Evolutionary conservation across 257 asterid species (phyloP).

Genomic region (Nicotiana knightiana): DNA sequence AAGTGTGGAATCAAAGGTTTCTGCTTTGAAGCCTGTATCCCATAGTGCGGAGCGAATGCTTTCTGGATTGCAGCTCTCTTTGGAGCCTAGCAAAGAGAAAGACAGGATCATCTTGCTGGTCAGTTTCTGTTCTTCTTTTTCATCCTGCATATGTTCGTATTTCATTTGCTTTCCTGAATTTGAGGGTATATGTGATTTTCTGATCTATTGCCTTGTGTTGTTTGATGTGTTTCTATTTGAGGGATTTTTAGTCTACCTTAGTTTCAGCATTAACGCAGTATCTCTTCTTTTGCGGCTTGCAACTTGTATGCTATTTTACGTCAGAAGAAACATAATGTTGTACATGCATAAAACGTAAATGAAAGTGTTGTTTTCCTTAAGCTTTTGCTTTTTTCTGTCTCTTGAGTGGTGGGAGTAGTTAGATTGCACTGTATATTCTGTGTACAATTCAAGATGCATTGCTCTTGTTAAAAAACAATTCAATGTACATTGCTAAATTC

Average conservation of each 20-base stretch:
- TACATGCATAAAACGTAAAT: neutral
- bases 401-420: neutral
- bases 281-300: neutral
- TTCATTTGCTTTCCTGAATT: neutral
- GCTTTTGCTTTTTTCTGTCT: neutral
- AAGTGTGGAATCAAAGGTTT: constrained; percentile 17
- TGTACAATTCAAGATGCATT: neutral
- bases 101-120: constrained; percentile 41
- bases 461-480: neutral
- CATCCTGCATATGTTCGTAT: neutral
- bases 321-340: neutral
- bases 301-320: neutral
- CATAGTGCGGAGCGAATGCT: constrained; percentile 16
- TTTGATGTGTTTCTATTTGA: neutral
- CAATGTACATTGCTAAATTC: neutral
- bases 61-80: constrained; percentile 19
- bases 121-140: constrained; percentile 21
- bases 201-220: neutral
- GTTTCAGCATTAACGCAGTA: neutral
- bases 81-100: constrained; percentile 22
- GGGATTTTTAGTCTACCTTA: neutral
- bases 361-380: neutral
- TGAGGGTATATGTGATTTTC: neutral
- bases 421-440: neutral
- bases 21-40: constrained; percentile 19